A percentile compares a stretch with the other conserved stretches of the same genome.
Evolutionary conservation across 2,329 filamentous ascomycete genomes (phyloP).

Genomic region (Fusarium beomiforme): DNA sequence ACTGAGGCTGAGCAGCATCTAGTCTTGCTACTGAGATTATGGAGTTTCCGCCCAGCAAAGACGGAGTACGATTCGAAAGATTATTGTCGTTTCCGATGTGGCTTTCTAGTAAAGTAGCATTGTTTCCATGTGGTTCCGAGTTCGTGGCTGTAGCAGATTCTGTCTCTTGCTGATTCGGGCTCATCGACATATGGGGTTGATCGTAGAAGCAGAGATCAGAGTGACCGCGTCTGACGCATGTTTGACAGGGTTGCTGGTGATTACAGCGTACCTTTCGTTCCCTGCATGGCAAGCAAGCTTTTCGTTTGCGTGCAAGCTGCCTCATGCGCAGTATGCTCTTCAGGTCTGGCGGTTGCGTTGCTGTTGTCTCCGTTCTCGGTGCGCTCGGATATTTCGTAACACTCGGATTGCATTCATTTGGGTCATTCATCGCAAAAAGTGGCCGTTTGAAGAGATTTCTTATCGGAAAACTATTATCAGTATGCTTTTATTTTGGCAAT

Average conservation of each 20-base stretch:
- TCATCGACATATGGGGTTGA: neutral
- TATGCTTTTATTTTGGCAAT: accelerated
- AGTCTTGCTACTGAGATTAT: constrained; percentile 23
- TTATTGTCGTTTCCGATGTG: neutral
- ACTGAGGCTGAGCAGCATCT: neutral
- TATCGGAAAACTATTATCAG: accelerated
- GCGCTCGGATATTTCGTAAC: neutral
- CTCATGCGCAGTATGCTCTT: constrained; percentile 7
- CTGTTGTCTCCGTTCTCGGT: neutral
- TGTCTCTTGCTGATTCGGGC: neutral
- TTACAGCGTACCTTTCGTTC: constrained; percentile 27
- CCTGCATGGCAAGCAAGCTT: constrained; percentile 47
- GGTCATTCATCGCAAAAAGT: neutral
- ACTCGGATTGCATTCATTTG: neutral
- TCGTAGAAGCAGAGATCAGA: constrained; percentile 14
- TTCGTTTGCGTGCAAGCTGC: constrained; percentile 49
- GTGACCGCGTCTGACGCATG: constrained; percentile 24
- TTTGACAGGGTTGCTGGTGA: constrained; percentile 21
- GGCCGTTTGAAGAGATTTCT: too few species aligned
- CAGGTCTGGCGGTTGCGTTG: neutral
- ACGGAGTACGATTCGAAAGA: neutral
- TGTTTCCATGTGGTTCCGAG: accelerated
- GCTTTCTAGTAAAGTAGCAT: accelerated
- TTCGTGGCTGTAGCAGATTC: accelerated
- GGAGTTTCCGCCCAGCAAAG: constrained; percentile 24